Base-by-base conservation (phyloP, 2,329 filamentous ascomycete species). In the Aspergillus tanneri region DNA sequence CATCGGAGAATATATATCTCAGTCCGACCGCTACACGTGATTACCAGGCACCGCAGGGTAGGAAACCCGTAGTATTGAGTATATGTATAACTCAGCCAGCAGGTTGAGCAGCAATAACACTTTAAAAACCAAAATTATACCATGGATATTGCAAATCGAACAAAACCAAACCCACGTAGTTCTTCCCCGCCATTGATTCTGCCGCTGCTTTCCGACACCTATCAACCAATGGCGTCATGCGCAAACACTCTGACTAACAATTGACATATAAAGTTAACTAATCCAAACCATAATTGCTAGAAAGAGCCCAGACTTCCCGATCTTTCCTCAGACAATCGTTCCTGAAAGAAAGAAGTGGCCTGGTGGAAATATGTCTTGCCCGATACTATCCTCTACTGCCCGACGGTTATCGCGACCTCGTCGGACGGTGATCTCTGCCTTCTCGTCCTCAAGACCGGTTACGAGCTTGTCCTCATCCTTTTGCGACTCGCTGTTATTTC, bases 401-500 rank as follows among this genome's bases (percentile, higher is more conserved):
- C 59, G 62, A 24, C 59, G 55, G 41, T 34, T 68, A 36, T 60
- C 57, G 10, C 58, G 61, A 18, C 55, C 47, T 28, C 24, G 37
- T 34, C 27, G 42, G 24, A 24, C 49, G 22, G 32, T 46, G 24
- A 7, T 50, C 23, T 47, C 64, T 41, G 50, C 55, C 38, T 50
- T 64, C 46, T 61, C 60, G 25, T 54, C 59, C 10, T 57, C 59
- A 34, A 53, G 55, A 38, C 46, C 60, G 37, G 45, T 52, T 34
- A 47, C 47, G 44, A 60, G 52, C 49, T 57, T 65, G 57, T 63
- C 66, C 56, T 56, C 66, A 62, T 61, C 61, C 14, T 53, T 60
- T 52, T 53, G 58, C 52, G 49, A 61, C 52, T 34, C 60, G 34
- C 43, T 53, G 40, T 50, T 46, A 36, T 24, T 37, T 9, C 35